Evolutionary conservation across 495 filamentous ascomycete species (phyloP), one percentile per base, ranked within the genome.

Genomic region (Penicillium salamii): DNA sequence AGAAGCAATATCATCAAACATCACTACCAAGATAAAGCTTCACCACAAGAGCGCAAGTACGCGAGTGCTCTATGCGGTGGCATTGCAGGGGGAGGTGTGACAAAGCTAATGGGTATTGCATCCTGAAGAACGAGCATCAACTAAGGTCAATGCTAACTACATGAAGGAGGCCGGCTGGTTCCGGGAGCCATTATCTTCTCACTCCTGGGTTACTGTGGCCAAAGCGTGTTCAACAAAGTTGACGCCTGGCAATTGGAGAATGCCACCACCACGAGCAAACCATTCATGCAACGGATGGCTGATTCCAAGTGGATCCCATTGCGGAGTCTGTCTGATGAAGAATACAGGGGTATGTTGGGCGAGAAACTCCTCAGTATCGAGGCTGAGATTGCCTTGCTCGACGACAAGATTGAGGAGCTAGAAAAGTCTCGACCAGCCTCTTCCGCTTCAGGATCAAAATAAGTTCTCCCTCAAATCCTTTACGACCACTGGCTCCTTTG

Each of bases 241-340:
- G 78, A 85, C 54, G 48, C 54, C 55, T 72, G 74, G 69, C 72
- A 68, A 37, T 58, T 63, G 60, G 63, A 65, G 50, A 67, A 58
- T 55, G 60, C 62, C 49, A 58, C 64, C 42, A 61, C 46, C 9
- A 59, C 66, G 13, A 61, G 65, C 5, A 72, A 71, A 51, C 70
- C 72, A 14, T 59, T 79, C 33, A 57, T 74, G 48, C 68, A 78
- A 43, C 67, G 75, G 37, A 59, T 83, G 49, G 76, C 79, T 1
- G 71, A 78, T 37, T 88, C 85, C 9, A 88, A 83, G 72, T 96
- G 86, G 85, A 90, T 86, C 58, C 93, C 92, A 2, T 65, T 97
- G 49, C 89, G 79, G 43, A 74, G 72, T 11, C 65, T 98, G 17
- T 85, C 83, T 1, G 84, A 96, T 58, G 76, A 87, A 42, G 86